Conservation (phyloP, 2,329 filamentous ascomycete genomes). For the Cytospora piceae region DNA sequence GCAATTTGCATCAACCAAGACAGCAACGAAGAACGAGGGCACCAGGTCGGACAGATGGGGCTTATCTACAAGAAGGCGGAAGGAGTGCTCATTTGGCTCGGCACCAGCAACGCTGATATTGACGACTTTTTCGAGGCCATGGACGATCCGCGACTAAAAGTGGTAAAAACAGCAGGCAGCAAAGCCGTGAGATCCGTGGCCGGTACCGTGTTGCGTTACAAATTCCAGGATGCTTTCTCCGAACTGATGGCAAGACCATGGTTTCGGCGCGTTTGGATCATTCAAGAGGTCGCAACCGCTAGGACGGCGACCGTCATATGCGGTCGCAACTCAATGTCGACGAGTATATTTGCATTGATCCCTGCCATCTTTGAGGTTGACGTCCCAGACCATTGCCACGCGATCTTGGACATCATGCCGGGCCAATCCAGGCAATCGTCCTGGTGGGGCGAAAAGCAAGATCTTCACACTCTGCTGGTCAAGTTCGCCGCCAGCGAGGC, state of each 20-base stretch:
- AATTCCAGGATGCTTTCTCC: neutral
- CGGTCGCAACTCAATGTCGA: neutral
- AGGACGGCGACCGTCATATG: conserved; percentile 6
- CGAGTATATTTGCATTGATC: neutral
- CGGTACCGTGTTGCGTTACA: neutral
- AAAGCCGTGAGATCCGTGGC: neutral
- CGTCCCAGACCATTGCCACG: neutral
- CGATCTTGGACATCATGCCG: neutral
- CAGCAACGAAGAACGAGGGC: conserved; percentile 24
- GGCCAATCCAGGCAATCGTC: neutral
- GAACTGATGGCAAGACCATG: conserved; percentile 7
- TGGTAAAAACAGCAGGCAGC: neutral
- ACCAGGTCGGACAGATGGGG: conserved; percentile 31
- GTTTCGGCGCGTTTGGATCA: conserved; percentile 28
- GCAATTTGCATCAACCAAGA: conserved; percentile 28
- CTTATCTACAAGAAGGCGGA: conserved; percentile 28
- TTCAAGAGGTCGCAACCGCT: conserved; percentile 17
- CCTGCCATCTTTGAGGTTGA: neutral
- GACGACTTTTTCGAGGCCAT: neutral
- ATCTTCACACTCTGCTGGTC: neutral
- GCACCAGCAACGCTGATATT: neutral
- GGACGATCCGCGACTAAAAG: neutral
- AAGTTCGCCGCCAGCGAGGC: neutral
- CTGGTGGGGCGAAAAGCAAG: neutral
- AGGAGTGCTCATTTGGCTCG: conserved; percentile 32